Evolutionary conservation across 257 asterid genomes (phyloP).

Genomic region (Ophiorrhiza pumila): DNA sequence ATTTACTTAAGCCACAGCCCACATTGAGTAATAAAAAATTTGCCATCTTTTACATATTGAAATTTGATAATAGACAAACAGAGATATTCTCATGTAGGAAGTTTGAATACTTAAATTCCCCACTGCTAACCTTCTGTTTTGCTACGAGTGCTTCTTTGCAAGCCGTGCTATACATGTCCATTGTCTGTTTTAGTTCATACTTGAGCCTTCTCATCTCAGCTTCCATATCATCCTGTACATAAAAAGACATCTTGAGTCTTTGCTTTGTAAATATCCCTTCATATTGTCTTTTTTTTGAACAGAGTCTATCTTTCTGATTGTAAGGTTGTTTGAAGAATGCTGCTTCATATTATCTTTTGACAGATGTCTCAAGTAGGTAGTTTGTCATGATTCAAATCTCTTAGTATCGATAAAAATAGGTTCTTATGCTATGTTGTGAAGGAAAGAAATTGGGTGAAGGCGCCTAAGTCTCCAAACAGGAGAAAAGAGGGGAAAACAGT

Average conservation of each 20-base stretch:
- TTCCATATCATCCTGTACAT: constrained; percentile 73
- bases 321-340: not conserved
- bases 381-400: not conserved
- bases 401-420: not conserved
- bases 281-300: not conserved
- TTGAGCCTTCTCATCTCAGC: constrained; percentile 95
- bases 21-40: not conserved
- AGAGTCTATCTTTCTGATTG: not conserved
- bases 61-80: not conserved
- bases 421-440: not conserved
- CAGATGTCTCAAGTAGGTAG: not conserved
- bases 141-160: constrained; percentile 90
- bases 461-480: not conserved
- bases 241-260: constrained; percentile 4
- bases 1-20: not conserved
- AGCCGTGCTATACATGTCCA: constrained; percentile 95
- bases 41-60: not conserved
- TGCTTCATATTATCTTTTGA: not conserved
- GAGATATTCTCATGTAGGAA: not conserved
- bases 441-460: not conserved
- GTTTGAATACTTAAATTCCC: not conserved
- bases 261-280: not conserved
- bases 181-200: constrained; percentile 85
- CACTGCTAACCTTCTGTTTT: constrained; percentile 57
- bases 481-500: not conserved